Evolutionary conservation across 176 grass and related monocot genomes (phyloP).

Genomic region (Pontederia paniculata): DNA sequence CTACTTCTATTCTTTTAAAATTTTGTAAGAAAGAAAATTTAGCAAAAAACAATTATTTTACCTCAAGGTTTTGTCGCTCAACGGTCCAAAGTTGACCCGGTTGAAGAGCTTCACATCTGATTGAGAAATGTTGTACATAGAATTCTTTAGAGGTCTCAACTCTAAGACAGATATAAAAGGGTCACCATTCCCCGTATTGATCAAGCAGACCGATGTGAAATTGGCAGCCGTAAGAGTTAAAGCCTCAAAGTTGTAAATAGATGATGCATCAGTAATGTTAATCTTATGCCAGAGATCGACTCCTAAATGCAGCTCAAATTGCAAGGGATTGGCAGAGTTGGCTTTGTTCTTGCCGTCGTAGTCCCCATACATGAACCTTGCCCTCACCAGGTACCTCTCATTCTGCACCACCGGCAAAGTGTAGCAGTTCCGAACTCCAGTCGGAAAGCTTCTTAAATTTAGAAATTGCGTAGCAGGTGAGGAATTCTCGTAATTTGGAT

Average conservation of each 20-base stretch:
- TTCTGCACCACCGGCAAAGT: background rate
- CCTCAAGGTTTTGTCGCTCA: too few species aligned
- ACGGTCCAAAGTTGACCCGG: too few species aligned
- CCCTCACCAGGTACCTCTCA: conserved; percentile 2
- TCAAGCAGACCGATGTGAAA: conserved; percentile 11
- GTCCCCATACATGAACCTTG: conserved; percentile 7
- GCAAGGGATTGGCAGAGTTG: background rate
- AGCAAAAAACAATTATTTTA: too few species aligned
- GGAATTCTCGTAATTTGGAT: background rate
- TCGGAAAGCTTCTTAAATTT: conserved; percentile 44
- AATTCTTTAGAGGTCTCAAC: too few species aligned
- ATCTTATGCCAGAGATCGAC: conserved; percentile 34
- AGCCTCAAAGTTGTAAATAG: background rate
- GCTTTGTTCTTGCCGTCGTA: conserved; percentile 6
- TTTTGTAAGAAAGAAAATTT: too few species aligned
- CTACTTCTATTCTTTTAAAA: too few species aligned
- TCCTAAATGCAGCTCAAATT: conserved; percentile 12
- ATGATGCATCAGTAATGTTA: conserved; percentile 15
- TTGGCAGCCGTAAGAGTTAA: conserved; percentile 7
- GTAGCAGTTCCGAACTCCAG: conserved; percentile 3
- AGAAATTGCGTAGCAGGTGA: background rate
- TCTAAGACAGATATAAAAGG: too few species aligned
- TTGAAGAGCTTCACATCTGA: too few species aligned
- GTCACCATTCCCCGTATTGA: too few species aligned
- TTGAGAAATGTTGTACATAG: too few species aligned